These are phyloP conservation scores for Gossypium laxum DNA, from an alignment of 441 rosid genomes.

Conservation along the genomic window DNA sequence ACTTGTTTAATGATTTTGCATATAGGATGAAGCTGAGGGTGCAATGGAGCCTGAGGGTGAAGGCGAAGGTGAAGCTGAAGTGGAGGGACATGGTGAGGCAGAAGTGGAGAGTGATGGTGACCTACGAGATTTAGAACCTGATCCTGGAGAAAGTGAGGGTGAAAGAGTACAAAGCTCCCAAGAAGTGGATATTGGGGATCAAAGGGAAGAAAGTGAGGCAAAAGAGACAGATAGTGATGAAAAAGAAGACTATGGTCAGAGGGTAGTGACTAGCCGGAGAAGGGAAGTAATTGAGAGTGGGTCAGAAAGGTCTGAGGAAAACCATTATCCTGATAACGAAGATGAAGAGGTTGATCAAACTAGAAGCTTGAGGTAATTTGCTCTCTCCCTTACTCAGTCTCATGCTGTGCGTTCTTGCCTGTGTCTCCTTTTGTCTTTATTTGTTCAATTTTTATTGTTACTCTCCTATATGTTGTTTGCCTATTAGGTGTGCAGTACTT, in stretches of 20 bases:
- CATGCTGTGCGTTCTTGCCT: neutral
- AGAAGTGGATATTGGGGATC: constrained; percentile 63
- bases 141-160: constrained; percentile 86
- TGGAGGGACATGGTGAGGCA: constrained; percentile 47
- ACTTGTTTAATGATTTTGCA: neutral
- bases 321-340: constrained; percentile 55
- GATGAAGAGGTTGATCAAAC: constrained; percentile 85
- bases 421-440: neutral
- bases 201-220: constrained; percentile 56
- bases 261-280: constrained; percentile 51
- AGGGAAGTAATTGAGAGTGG: constrained; percentile 66
- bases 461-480: neutral
- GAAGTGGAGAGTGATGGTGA: constrained; percentile 73
- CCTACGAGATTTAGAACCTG: constrained; percentile 51
- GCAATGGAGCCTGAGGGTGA: constrained; percentile 48
- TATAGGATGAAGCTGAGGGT: constrained; percentile 73
- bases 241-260: constrained; percentile 53
- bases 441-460: neutral
- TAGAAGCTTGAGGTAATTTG: constrained; percentile 53
- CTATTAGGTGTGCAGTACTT: neutral
- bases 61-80: constrained; percentile 35
- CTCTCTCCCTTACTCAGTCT: neutral
- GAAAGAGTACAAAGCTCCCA: constrained; percentile 78
- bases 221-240: constrained; percentile 64
- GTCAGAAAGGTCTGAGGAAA: constrained; percentile 77